A percentile compares a stretch with the other conserved stretches of the same genome.
These are phyloP conservation scores for Talinum fruticosum DNA, from an alignment of 148 eudicot genomes.

Conservation along the genomic window DNA sequence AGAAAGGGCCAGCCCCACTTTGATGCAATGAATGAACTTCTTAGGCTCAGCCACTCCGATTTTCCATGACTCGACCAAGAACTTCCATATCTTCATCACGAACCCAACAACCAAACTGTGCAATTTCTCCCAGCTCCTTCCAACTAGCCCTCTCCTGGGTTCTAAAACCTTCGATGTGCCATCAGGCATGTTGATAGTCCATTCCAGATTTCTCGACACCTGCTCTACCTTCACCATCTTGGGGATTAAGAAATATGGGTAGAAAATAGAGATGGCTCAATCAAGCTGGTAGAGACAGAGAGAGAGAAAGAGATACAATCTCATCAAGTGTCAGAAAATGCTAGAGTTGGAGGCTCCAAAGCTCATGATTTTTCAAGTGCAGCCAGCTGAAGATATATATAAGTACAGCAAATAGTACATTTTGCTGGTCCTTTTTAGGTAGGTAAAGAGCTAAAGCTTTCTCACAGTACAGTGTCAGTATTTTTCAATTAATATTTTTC, in stretches of 20 bases:
- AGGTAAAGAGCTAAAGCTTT: conserved; percentile 17
- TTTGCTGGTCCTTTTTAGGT: conserved; percentile 6
- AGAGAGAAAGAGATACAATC: not conserved
- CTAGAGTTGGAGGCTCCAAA: not conserved
- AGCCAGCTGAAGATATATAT: conserved; percentile 16
- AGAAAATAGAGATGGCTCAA: not conserved
- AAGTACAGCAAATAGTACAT: conserved; percentile 8
- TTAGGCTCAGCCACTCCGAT: conserved; percentile 66
- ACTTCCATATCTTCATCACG: conserved; percentile 36
- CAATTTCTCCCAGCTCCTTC: conserved; percentile 23
- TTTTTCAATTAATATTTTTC: not conserved
- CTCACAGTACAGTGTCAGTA: not conserved
- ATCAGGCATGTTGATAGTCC: conserved; percentile 57
- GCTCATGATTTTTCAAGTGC: conserved; percentile 5
- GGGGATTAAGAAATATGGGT: not conserved
- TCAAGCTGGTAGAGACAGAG: not conserved
- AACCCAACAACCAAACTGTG: conserved; percentile 22
- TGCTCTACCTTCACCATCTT: conserved; percentile 33
- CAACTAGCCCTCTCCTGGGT: conserved; percentile 25
- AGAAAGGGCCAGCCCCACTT: conserved; percentile 75
- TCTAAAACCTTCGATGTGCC: conserved; percentile 49
- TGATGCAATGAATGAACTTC: conserved; percentile 65
- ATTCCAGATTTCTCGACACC: conserved; percentile 43
- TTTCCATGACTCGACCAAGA: conserved; percentile 50
- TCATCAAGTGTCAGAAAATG: not conserved